Conservation (phyloP, 768 basidiomycete species). For the Ephemerocybe angulata region DNA sequence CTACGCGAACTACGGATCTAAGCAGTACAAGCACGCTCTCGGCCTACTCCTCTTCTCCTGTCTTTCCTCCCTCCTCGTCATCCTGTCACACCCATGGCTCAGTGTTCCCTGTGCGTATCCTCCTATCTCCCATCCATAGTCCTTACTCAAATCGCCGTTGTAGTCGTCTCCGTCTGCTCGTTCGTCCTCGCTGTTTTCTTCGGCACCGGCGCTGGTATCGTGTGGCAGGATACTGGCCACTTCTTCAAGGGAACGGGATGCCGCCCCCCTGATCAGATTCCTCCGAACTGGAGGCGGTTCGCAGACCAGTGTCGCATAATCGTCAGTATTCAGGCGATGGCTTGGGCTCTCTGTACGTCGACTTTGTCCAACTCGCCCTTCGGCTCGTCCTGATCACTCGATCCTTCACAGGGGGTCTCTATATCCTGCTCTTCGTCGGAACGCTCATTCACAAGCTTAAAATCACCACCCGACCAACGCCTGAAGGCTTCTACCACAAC, state of each 20-base stretch:
- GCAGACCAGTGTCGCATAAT: constrained; percentile 22
- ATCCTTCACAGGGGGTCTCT: constrained; percentile 20
- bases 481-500: constrained; percentile 23
- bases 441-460: constrained; percentile 25
- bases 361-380: neutral
- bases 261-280: constrained; percentile 15
- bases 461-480: constrained; percentile 20
- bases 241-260: constrained; percentile 26
- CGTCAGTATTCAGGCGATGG: constrained; percentile 26
- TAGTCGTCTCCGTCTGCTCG: constrained; percentile 25
- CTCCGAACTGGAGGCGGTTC: constrained; percentile 22
- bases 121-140: neutral
- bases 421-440: constrained; percentile 25
- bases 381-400: neutral
- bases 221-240: constrained; percentile 17
- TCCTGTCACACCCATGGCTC: constrained; percentile 23
- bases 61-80: constrained; percentile 22
- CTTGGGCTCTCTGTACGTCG: constrained; percentile 29
- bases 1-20: constrained; percentile 23
- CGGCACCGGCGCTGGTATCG: constrained; percentile 29
- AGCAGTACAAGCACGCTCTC: constrained; percentile 27
- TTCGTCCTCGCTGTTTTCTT: constrained; percentile 31
- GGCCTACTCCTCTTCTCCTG: constrained; percentile 26
- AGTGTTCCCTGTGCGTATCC: constrained; percentile 22
- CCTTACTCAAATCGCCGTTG: neutral